phyloP scores from a whole-genome alignment of 495 filamentous ascomycete species.

The Talaromyces trachyspermus region DNA sequence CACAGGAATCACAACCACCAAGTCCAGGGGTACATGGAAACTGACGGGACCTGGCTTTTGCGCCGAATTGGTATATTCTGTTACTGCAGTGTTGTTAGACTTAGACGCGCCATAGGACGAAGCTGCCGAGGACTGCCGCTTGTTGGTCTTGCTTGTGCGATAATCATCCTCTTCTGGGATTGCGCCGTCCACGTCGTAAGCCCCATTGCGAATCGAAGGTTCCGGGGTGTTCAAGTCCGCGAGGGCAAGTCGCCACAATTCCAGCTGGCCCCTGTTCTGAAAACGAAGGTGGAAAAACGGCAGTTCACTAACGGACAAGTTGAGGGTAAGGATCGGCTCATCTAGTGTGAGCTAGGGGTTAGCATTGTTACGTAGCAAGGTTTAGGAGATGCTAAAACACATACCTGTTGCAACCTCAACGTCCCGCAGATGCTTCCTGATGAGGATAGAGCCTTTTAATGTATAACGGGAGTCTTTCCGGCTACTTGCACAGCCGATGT shows the following conservation, averaged over 20 bases:
- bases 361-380: conserved; percentile 5
- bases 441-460: conserved; percentile 94
- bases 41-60: conserved; percentile 44
- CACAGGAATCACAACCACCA: conserved; percentile 94
- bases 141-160: conserved; percentile 55
- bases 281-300: conserved; percentile 95
- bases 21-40: conserved; percentile 86
- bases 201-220: conserved; percentile 53
- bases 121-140: conserved; percentile 78
- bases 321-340: conserved; percentile 80
- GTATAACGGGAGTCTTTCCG: conserved; percentile 70
- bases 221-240: conserved; percentile 68
- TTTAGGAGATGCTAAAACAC: conserved; percentile 1
- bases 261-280: conserved; percentile 74
- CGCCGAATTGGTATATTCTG: conserved; percentile 60
- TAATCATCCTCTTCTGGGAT: conserved; percentile 93
- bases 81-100: conserved; percentile 39
- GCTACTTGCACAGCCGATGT: conserved; percentile 50
- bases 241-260: conserved; percentile 84
- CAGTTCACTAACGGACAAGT: conserved; percentile 88
- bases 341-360: conserved; percentile 37
- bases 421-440: conserved; percentile 95
- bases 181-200: conserved; percentile 71
- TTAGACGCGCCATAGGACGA: conserved; percentile 69
- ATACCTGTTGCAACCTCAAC: conserved; percentile 61